Conservation (phyloP, 306 rosid species). For the barrel medic (Medicago truncatula) region MtrunA17r5.0-ANR NC_053048.1:49544501-49545000, state of each 20-base stretch:
- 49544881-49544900: slow-evolving; percentile 91
- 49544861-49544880: slow-evolving; percentile 52
- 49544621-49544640: slow-evolving; percentile 19
- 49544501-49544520: slow-evolving; percentile 25
- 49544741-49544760: slow-evolving; percentile 99
- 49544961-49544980: slow-evolving; percentile 77
- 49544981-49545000: slow-evolving; percentile 90
- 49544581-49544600: slow-evolving; percentile 33
- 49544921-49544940: slow-evolving; percentile 99
- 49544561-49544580: slow-evolving; percentile 27
- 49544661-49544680: slow-evolving; percentile 25
- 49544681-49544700: slow-evolving; percentile 34
- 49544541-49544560: slow-evolving; percentile 5
- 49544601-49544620: slow-evolving; percentile 4
- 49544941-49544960: slow-evolving; percentile 94
- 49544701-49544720: slow-evolving; percentile 74
- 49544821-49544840: slow-evolving; percentile 15
- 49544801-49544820: slow-evolving; percentile 36
- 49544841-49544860: slow-evolving; percentile 9
- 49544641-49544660: background rate
- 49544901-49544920: slow-evolving; percentile 94
- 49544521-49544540: slow-evolving; percentile 2
- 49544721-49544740: slow-evolving; percentile 92
- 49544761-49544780: slow-evolving; percentile 97
- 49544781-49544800: slow-evolving; percentile 82